Evolutionary conservation across 2,329 filamentous ascomycete genomes (phyloP), one percentile per base, ranked within the genome.

Genomic region (Hymenoscyphus repandus): DNA sequence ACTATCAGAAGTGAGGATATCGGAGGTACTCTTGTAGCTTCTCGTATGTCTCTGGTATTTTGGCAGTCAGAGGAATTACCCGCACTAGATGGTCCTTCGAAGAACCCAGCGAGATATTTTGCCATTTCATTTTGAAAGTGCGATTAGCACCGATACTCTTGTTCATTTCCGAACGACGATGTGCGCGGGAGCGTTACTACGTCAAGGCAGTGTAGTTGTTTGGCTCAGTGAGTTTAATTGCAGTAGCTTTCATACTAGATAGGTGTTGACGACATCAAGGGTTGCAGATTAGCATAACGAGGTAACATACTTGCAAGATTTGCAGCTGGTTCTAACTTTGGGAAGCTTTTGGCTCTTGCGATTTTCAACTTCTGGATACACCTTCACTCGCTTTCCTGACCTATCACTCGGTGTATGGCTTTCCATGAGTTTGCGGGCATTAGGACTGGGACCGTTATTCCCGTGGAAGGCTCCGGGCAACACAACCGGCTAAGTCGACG

Each of bases 1-100:
- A 50, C 61, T 18, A 62, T 58, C 12, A 62, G 48, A 10, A 62
- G 38, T 12, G 57, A 55, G 13, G 55, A 56, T 33, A 62, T 53
- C 13, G 61, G 47, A n/a, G 53, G 46, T 38, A 56, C 51, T 34
- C 61, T 50, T 17, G 51, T 47, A 10, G 57, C 46, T 13, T 60
- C 48, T 27, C 51, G 30, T 15, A 56, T 50, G 12, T 36, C 37
- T 11, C 31, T 20, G 2, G 49, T 43, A 10, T 44, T 45, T 34
- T 33, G 11, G 49, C 33, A 32, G 42, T 31, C 42, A 18, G 27
- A 6, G 60, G 51, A 20, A 60, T 42, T 3, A 59, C 44, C 18
- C 40, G 17, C 52, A 53, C 50, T 52, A 62, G 1, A 62, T 30
- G 12, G 37, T 47, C 47, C 44, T 18, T 52, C 48, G 38, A 45